Evolutionary conservation across 768 basidiomycete species (phyloP).

Genomic region (Leccinellum albellum): DNA sequence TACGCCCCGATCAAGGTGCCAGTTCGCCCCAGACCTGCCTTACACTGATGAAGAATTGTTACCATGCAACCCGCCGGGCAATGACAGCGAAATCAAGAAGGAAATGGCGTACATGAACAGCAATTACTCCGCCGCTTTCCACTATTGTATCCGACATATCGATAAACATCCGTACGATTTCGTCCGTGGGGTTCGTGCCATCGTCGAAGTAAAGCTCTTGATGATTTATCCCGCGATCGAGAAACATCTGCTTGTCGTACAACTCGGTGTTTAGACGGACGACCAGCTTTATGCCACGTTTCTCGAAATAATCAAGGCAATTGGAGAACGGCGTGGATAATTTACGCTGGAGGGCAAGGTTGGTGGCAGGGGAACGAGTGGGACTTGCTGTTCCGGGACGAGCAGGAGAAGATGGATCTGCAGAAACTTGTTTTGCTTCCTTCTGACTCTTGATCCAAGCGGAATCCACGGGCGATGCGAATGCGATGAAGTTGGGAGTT

Average conservation of each 20-base stretch:
- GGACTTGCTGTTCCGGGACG: constrained; percentile 23
- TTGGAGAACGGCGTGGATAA: constrained; percentile 79
- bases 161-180: constrained; percentile 90
- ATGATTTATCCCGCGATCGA: constrained; percentile 83
- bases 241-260: constrained; percentile 79
- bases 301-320: constrained; percentile 91
- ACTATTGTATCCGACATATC: constrained; percentile 78
- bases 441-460: constrained; percentile 76
- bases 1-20: constrained; percentile 97
- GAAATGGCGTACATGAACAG: constrained; percentile 69
- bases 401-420: constrained; percentile 26
- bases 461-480: constrained; percentile 86
- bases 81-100: constrained; percentile 7
- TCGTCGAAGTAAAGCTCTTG: constrained; percentile 96
- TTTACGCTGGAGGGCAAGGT: constrained; percentile 70
- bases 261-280: constrained; percentile 91
- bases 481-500: constrained; percentile 88
- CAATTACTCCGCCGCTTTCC: constrained; percentile 74
- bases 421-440: constrained; percentile 47
- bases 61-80: constrained; percentile 16
- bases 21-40: constrained; percentile 94
- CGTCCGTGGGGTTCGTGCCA: constrained; percentile 95
- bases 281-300: constrained; percentile 82
- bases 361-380: constrained; percentile 29
- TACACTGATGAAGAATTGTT: constrained; percentile 56